A percentile compares a stretch with the other conserved stretches of the same genome.
phyloP scores from a whole-genome alignment of 2,329 filamentous ascomycete genomes.

The Hortaea sp. region DNA sequence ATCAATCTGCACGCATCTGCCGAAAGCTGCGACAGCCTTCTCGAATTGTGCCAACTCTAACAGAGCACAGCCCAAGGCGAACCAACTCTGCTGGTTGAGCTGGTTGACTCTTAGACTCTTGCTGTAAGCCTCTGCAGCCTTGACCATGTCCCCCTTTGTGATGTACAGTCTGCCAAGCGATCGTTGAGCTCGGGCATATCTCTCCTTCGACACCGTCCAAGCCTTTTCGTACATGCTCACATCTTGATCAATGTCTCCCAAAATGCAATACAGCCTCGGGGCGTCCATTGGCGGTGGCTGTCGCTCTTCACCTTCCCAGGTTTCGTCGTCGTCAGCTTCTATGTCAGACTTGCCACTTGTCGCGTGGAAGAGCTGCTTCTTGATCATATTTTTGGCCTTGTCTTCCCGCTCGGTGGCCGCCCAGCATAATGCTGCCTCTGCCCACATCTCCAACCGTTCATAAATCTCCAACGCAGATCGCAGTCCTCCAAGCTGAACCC shows the following conservation, averaged over 20 bases:
- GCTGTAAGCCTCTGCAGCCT: constrained; percentile 67
- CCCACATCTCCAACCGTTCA: constrained; percentile 85
- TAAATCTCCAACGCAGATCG: constrained; percentile 92
- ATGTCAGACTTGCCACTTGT: constrained; percentile 35
- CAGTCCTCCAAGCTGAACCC: constrained; percentile 79
- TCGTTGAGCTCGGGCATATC: constrained; percentile 79
- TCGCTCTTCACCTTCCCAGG: constrained; percentile 58
- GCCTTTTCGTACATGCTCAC: constrained; percentile 69
- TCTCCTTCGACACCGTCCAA: constrained; percentile 71
- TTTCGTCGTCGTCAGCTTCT: constrained; percentile 30
- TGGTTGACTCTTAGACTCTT: constrained; percentile 70
- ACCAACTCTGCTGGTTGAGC: constrained; percentile 77
- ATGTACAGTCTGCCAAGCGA: constrained; percentile 75
- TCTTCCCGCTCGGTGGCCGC: constrained; percentile 71
- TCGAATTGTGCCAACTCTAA: constrained; percentile 68
- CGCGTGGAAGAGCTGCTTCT: constrained; percentile 67
- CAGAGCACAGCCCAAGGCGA: constrained; percentile 77
- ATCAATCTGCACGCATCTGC: constrained; percentile 71
- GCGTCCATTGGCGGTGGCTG: constrained; percentile 68
- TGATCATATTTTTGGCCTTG: constrained; percentile 67
- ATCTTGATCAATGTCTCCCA: constrained; percentile 78
- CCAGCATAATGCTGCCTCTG: constrained; percentile 84
- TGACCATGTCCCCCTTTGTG: constrained; percentile 51
- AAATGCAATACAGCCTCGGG: constrained; percentile 80
- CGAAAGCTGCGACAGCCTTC: constrained; percentile 74